These are phyloP conservation scores for Omphalea diandra DNA, from an alignment of 441 rosid genomes.

Conservation along the genomic window DNA sequence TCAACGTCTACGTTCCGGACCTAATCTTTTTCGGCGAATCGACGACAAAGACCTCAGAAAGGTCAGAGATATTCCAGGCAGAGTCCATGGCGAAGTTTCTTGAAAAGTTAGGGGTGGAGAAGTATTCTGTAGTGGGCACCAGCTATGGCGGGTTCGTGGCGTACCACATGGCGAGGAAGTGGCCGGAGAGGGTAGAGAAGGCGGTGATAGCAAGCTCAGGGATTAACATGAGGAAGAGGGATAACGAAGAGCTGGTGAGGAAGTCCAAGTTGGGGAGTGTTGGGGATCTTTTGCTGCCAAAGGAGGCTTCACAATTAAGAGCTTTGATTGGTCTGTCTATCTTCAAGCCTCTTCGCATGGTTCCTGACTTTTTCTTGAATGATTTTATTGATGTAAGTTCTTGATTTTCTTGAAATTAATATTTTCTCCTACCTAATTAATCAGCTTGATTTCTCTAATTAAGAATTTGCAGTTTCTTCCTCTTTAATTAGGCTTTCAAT, in stretches of 20 bases:
- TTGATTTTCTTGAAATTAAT: no score
- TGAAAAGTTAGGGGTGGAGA: slow-evolving; percentile 44
- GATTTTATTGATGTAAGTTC: slow-evolving; percentile 57
- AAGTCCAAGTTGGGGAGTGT: slow-evolving; percentile 47
- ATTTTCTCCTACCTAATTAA: no score
- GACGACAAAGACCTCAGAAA: slow-evolving; percentile 42
- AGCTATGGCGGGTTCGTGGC: slow-evolving; percentile 93
- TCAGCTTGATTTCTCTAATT: no score
- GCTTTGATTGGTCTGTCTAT: slow-evolving; percentile 47
- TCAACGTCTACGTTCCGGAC: slow-evolving; percentile 68
- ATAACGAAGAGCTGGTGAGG: slow-evolving; percentile 46
- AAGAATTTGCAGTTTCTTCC: no score
- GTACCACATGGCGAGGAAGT: slow-evolving; percentile 62
- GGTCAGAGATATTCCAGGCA: slow-evolving; percentile 82
- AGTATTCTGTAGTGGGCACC: slow-evolving; percentile 60
- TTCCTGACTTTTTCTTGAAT: slow-evolving; percentile 60
- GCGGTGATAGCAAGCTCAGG: slow-evolving; percentile 90
- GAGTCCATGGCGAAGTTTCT: slow-evolving; percentile 46
- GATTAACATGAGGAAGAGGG: slow-evolving; percentile 48
- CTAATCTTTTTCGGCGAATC: slow-evolving; percentile 75
- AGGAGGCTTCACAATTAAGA: slow-evolving; percentile 49
- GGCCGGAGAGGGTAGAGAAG: slow-evolving; percentile 70
- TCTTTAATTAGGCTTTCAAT: no score
- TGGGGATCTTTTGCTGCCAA: slow-evolving; percentile 70
- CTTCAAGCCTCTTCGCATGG: slow-evolving; percentile 22